These are phyloP conservation scores for Trichomonas tenax DNA, from an alignment of 208 protist genomes.

Conservation along the genomic window DNA sequence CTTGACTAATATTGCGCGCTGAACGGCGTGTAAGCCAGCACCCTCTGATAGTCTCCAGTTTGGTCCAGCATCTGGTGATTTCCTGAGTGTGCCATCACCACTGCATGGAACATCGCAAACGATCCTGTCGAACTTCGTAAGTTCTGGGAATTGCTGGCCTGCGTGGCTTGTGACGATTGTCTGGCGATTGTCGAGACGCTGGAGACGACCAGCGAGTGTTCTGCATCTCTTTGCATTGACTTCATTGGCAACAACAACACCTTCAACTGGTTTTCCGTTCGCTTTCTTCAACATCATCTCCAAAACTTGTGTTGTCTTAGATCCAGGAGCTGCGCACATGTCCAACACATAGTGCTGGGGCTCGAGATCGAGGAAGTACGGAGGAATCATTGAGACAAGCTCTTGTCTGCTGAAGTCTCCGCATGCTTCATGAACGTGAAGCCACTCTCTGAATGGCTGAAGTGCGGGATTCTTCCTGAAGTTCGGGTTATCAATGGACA, in stretches of 20 bases:
- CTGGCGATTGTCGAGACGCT: constrained; percentile 26
- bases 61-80: constrained; percentile 39
- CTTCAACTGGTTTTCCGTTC: neutral
- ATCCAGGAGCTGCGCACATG: constrained; percentile 49
- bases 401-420: constrained; percentile 35
- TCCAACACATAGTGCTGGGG: constrained; percentile 36
- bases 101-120: constrained; percentile 48
- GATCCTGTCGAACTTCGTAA: constrained; percentile 36
- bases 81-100: constrained; percentile 47
- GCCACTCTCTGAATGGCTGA: neutral
- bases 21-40: constrained; percentile 29
- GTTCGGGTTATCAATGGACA: neutral
- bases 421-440: neutral
- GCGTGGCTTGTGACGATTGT: constrained; percentile 38
- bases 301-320: constrained; percentile 43
- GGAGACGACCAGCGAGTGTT: constrained; percentile 36
- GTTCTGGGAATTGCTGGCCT: constrained; percentile 32
- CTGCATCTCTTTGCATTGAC: neutral
- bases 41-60: constrained; percentile 27
- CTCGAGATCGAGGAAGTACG: constrained; percentile 33
- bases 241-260: constrained; percentile 34
- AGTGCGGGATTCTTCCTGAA: neutral
- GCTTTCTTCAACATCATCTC: constrained; percentile 24
- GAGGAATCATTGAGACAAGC: constrained; percentile 43
- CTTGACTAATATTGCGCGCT: constrained; percentile 32